phyloP scores from a whole-genome alignment of 768 basidiomycete genomes.

The Leucosporidium yakuticum region DNA sequence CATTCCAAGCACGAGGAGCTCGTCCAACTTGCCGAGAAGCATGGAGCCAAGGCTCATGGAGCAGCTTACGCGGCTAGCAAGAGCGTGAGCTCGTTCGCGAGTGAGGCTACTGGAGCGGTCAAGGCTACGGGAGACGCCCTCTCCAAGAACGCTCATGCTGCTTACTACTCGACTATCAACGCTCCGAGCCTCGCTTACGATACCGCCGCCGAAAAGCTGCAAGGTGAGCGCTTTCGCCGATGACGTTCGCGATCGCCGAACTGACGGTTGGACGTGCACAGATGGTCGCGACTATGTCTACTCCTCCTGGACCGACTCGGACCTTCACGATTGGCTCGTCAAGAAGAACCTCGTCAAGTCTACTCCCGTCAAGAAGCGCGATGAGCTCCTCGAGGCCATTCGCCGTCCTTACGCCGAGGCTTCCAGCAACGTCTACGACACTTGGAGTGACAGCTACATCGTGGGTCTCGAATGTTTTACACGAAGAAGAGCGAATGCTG shows the following conservation, averaged over 20 bases:
- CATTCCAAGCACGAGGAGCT: slow-evolving; percentile 73
- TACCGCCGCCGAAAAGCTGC: slow-evolving; percentile 23
- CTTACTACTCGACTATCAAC: slow-evolving; percentile 35
- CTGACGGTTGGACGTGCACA: slow-evolving; percentile 44
- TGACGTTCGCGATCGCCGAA: not conserved
- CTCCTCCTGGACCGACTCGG: slow-evolving; percentile 61
- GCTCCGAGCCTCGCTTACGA: slow-evolving; percentile 33
- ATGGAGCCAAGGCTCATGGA: slow-evolving; percentile 43
- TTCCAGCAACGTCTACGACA: slow-evolving; percentile 64
- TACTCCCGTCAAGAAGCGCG: slow-evolving; percentile 53
- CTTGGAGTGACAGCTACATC: slow-evolving; percentile 81
- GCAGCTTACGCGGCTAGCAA: slow-evolving; percentile 41
- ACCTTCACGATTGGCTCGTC: slow-evolving; percentile 65
- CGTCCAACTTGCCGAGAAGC: slow-evolving; percentile 65
- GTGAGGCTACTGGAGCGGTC: slow-evolving; percentile 13
- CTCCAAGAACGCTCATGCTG: slow-evolving; percentile 22
- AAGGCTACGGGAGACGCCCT: not conserved
- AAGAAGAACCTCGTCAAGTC: slow-evolving; percentile 62
- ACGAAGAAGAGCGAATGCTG: not conserved
- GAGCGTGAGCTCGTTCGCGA: slow-evolving; percentile 4
- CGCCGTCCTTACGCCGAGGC: slow-evolving; percentile 60
- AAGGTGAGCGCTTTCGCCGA: slow-evolving; percentile 5
- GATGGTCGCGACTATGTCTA: slow-evolving; percentile 79
- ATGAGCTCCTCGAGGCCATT: slow-evolving; percentile 66
- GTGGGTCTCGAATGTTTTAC: slow-evolving; percentile 49